phyloP scores from a whole-genome alignment of 1,284 basidiomycete species.

The Pterulicium gracile region DNA sequence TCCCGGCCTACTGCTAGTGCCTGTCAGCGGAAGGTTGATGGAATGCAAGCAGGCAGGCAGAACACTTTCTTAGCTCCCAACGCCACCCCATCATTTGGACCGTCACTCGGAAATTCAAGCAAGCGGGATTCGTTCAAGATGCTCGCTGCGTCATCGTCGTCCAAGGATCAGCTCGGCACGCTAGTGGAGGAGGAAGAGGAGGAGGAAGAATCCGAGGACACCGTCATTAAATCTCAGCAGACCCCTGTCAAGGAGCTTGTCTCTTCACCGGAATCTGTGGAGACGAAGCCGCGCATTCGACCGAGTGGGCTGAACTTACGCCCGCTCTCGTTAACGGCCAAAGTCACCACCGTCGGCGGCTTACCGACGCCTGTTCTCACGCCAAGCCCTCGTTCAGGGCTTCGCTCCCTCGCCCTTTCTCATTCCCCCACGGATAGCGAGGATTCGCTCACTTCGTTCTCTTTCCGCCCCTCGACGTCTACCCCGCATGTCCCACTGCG shows the following conservation, averaged over 20 bases:
- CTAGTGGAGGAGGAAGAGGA: slow-evolving; percentile 76
- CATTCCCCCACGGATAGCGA: slow-evolving; percentile 15
- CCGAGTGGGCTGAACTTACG: slow-evolving; percentile 26
- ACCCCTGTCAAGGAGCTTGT: slow-evolving; percentile 14
- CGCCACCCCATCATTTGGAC: slow-evolving; percentile 18
- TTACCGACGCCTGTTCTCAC: slow-evolving; percentile 46
- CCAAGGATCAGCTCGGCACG: slow-evolving; percentile 67
- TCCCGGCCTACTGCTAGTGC: slow-evolving; percentile 9
- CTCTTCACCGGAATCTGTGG: slow-evolving; percentile 20
- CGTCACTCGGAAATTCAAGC: slow-evolving; percentile 18
- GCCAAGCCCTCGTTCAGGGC: slow-evolving; percentile 31
- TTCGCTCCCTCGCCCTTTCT: slow-evolving; percentile 40
- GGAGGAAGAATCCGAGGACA: slow-evolving; percentile 40
- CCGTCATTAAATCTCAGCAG: slow-evolving; percentile 12
- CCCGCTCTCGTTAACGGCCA: slow-evolving; percentile 46
- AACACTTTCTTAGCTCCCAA: slow-evolving; percentile 1
- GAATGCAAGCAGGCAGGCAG: not conserved
- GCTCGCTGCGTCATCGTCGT: slow-evolving; percentile 42
- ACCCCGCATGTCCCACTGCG: not conserved
- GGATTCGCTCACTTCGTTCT: slow-evolving; percentile 6
- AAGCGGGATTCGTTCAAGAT: slow-evolving; percentile 76
- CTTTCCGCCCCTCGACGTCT: slow-evolving; percentile 3
- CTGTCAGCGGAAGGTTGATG: slow-evolving; percentile 19
- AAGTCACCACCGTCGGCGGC: slow-evolving; percentile 23
- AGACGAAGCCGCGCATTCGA: not conserved